Evolutionary conservation across 805 yeast genomes (phyloP).

Genomic region (Yarrowia sp.): DNA sequence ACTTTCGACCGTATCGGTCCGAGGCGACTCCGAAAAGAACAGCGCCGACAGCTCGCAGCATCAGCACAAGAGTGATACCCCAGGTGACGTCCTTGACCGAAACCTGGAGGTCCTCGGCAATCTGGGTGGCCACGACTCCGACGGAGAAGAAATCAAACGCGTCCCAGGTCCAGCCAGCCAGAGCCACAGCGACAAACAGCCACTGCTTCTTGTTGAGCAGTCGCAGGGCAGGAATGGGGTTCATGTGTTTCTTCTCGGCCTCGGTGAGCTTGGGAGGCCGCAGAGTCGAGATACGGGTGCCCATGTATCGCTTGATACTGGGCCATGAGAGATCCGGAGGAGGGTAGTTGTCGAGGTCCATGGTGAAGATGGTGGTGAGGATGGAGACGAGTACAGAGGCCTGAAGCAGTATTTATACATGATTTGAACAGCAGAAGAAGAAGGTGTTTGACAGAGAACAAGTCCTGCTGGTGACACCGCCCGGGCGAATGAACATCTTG

Average conservation of each 20-base stretch:
- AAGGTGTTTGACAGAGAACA: too few relatives aligned
- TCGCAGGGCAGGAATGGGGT: slow-evolving; percentile 67
- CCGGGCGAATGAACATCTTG: background rate
- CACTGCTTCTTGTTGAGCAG: slow-evolving; percentile 61
- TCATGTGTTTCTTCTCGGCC: slow-evolving; percentile 48
- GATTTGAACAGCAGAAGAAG: background rate
- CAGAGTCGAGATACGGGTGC: slow-evolving; percentile 48
- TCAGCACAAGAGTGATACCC: slow-evolving; percentile 75
- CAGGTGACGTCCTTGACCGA: slow-evolving; percentile 63
- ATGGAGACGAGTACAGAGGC: background rate
- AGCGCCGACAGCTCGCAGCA: slow-evolving; percentile 77
- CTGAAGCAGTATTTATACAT: background rate
- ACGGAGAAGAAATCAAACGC: slow-evolving; percentile 75
- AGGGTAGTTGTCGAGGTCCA: slow-evolving; percentile 21
- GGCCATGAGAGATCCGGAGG: slow-evolving; percentile 44
- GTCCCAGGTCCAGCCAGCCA: slow-evolving; percentile 73
- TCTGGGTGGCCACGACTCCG: slow-evolving; percentile 59
- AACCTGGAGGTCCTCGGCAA: slow-evolving; percentile 58
- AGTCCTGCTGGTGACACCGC: background rate
- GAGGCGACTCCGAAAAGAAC: slow-evolving; percentile 66
- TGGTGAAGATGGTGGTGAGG: background rate
- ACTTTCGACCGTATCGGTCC: slow-evolving; percentile 69
- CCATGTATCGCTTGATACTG: slow-evolving; percentile 46
- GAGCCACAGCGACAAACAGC: slow-evolving; percentile 66
- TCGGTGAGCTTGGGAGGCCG: slow-evolving; percentile 42